phyloP scores from a whole-genome alignment of 2,329 filamentous ascomycete genomes.

The Ophiosphaerella korrae region DNA sequence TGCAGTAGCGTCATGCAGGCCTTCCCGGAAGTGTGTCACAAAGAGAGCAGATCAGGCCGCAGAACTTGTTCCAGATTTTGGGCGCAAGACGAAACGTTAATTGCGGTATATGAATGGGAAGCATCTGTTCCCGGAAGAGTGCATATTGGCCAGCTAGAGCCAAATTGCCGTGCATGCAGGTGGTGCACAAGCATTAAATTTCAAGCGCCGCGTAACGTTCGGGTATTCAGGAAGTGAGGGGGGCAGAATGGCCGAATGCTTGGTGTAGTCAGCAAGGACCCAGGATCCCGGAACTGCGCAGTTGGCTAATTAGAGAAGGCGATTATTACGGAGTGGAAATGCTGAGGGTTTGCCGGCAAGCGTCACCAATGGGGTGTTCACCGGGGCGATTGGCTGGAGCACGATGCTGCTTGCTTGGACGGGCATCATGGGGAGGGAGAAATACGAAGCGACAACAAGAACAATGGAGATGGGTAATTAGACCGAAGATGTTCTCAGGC shows the following conservation, averaged over 20 bases:
- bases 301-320: slow-evolving; percentile 15
- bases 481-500: not conserved
- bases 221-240: slow-evolving; percentile 21
- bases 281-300: slow-evolving; percentile 6
- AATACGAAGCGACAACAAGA: not conserved
- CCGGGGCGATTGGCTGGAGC: not conserved
- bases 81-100: slow-evolving; percentile 33
- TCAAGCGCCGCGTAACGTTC: slow-evolving; percentile 29
- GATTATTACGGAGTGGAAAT: not conserved
- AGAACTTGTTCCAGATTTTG: slow-evolving; percentile 26
- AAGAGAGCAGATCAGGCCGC: slow-evolving; percentile 17
- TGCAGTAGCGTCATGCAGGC: slow-evolving; percentile 35
- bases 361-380: not conserved
- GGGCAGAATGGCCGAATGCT: slow-evolving; percentile 8
- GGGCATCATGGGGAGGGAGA: not conserved
- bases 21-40: slow-evolving; percentile 25
- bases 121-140: slow-evolving; percentile 12
- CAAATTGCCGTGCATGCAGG: slow-evolving; percentile 27
- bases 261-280: slow-evolving; percentile 10
- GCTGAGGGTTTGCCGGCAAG: not conserved
- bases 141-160: slow-evolving; percentile 18
- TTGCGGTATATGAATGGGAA: slow-evolving; percentile 28
- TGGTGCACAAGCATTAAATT: slow-evolving; percentile 24
- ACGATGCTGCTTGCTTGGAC: not conserved
- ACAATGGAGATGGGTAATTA: not conserved